Base-by-base conservation (phyloP, 441 rosid species). In the Populus tomentosa region DNA sequence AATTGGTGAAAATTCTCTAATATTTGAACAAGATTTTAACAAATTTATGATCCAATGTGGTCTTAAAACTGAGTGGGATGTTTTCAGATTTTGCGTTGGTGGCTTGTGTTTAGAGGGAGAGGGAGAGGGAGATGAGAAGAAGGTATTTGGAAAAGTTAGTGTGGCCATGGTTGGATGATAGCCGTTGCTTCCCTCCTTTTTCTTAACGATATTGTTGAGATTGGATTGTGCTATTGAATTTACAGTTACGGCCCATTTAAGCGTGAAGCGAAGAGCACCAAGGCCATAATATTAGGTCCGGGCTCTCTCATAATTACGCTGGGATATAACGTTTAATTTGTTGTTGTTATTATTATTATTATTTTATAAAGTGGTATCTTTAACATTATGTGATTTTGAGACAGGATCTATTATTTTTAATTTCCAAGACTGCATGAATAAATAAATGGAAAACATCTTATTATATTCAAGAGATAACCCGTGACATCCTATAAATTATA, bases 11-110 rank as follows among this genome's bases (percentile, higher is more conserved):
- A 81, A 65, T 68, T 74, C 56, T 67, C 40, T 74, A 24, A 70
- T 16, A 67, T 28, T 74, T 35, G 80, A 50, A 66, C 65, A 79
- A 28, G 65, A 30, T 65, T 75, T 75, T 67, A 67, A n/a, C n/a
- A 21, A 67, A n/a, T 24, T 1, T 67, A 68, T 28, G 21, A 67
- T 32, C 30, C 10, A 11, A 21, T 71, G 46, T 11, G 71, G 66
- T 38, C 13, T 46, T 40, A 24, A 20, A 71, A 46, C 3, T 11
- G 75, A 63, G 35, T n/a, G 10, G 7, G 71, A 62, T 18, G 65
- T 14, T 46, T 13, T 2, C 2, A 28, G 71, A 1, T 16, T 50
- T 64, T 0, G 42, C 13, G 56, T 50, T 28, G 21, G 72, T 42
- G 14, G 72, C 18, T 33, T 59, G 46, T 14, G 7, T 4, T 2